phyloP scores from a whole-genome alignment of 768 basidiomycete species.

The Cystobasidium onofrii region DNA sequence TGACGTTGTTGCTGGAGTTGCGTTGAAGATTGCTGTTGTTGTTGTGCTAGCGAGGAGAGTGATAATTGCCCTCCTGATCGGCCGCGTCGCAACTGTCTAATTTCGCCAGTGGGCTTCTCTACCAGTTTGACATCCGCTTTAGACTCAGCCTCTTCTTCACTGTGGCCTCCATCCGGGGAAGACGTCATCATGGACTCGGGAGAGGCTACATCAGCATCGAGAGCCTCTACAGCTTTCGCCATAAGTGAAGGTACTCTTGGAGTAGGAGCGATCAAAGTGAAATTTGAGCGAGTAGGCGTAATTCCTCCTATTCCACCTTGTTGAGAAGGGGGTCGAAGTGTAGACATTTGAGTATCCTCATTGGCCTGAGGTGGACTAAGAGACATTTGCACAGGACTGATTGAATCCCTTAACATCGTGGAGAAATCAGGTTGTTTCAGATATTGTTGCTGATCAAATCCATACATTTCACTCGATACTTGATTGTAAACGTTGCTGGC shows the following conservation, averaged over 20 bases:
- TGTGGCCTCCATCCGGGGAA: not conserved
- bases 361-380: not conserved
- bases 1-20: not conserved
- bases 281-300: not conserved
- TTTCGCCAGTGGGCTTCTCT: not conserved
- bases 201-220: not conserved
- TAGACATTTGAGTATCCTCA: not conserved
- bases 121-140: too few species aligned
- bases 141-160: too few species aligned
- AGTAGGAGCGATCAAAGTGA: not conserved
- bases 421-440: not conserved
- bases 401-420: not conserved
- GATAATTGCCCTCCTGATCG: not conserved
- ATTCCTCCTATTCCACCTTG: not conserved
- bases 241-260: not conserved
- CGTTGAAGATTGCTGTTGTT: not conserved
- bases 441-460: not conserved
- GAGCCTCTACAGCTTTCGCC: not conserved
- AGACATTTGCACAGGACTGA: not conserved
- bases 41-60: not conserved
- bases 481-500: not conserved
- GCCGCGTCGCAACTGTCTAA: not conserved
- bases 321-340: not conserved
- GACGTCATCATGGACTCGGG: not conserved
- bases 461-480: not conserved